Base-by-base conservation (phyloP, 768 basidiomycete genomes). In the Saitozyma podzolica region DNA sequence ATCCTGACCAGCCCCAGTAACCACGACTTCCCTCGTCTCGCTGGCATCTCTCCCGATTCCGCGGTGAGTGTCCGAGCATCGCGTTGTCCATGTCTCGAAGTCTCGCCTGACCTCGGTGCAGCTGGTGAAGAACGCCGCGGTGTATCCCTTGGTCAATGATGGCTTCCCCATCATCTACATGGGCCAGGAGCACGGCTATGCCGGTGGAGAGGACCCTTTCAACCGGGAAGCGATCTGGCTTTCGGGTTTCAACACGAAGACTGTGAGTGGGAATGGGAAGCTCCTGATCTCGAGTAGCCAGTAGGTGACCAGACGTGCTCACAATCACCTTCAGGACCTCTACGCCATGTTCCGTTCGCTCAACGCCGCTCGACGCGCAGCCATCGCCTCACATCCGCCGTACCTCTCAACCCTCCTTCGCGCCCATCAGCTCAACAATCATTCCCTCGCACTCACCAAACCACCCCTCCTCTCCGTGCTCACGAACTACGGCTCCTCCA, bases 131-230 rank as follows among this genome's bases (percentile, higher is more conserved):
- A 81, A 79, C 58, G 80, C 80, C 13, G 68, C 76, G 19, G 75
- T 80, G 7, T 81, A 71, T 61, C 75, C 76, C 9, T 80, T 80
- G 59, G 66, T 78, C 39, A 69, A 61, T 50, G 81, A 81, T 50
- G 81, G 81, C 9, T 72, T 80, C 45, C 80, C 81, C 2, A 75
- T 78, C 37, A 62, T 80, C 37, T 81, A 81, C 62, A 71, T 45
- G 45, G 75, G 75, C 5, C 68, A 68, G 50, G 75, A 76, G 58
- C 71, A 73, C 48, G 70, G 74, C 9, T 68, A 77, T 64, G 63
- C 59, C 13, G 79, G 80, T 5, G 79, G 73, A 0, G 64, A 68
- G 11, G 79, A 80, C 59, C 78, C 79, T 6, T 52, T 61, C 43
- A 80, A 80, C 64, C 77, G 80, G 7, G 80, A 81, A 60, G 75